These are phyloP conservation scores for Epichloe aotearoae DNA, from an alignment of 2,329 filamentous ascomycete genomes.

Conservation along the genomic window DNA sequence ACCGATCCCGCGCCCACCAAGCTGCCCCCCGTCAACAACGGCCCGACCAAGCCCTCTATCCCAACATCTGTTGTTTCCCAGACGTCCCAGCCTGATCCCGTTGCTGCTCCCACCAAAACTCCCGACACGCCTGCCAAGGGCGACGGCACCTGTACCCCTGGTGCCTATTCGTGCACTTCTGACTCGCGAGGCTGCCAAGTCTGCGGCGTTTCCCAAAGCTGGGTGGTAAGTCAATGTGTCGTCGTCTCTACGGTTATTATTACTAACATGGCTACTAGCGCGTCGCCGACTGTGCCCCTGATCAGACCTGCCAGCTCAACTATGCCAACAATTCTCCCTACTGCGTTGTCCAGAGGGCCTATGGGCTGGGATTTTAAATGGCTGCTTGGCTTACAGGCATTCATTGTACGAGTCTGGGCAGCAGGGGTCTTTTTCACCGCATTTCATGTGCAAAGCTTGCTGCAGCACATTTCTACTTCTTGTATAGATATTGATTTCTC, in stretches of 20 bases:
- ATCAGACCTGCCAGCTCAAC: neutral
- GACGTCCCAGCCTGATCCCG: neutral
- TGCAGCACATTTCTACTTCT: neutral
- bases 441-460: neutral
- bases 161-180: neutral
- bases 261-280: neutral
- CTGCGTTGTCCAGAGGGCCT: neutral
- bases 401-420: neutral
- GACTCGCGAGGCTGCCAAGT: constrained; percentile 1
- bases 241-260: neutral
- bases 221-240: neutral
- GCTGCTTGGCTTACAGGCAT: too few relatives aligned
- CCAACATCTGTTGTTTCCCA: neutral
- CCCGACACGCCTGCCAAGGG: neutral
- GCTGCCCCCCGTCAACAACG: neutral
- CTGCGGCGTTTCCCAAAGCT: neutral
- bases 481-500: neutral
- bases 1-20: neutral
- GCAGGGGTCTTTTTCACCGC: neutral
- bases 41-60: neutral
- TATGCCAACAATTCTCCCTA: neutral
- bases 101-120: neutral
- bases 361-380: too few relatives aligned
- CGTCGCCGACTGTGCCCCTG: neutral
- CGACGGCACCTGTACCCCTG: neutral